These are phyloP conservation scores for Flaveria floridana DNA, from an alignment of 140 eudicot species.

Conservation along the genomic window DNA sequence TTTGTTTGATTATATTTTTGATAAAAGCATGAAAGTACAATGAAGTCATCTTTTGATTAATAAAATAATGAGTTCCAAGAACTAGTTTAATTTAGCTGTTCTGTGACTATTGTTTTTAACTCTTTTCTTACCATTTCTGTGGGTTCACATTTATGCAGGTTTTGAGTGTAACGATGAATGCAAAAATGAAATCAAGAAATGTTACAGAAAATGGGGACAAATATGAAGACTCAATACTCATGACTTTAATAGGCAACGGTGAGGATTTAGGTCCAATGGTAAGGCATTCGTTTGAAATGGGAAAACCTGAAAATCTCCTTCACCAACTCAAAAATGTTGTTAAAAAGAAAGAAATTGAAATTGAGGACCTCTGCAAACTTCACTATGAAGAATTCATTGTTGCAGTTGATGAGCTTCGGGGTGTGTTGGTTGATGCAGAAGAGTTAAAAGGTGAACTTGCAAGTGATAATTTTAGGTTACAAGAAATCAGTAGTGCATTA, in stretches of 20 bases:
- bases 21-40: background rate
- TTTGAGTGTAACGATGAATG: conserved; percentile 45
- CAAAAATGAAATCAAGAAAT: conserved; percentile 54
- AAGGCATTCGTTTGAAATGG: conserved; percentile 68
- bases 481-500: conserved; percentile 71
- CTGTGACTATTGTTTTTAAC: background rate
- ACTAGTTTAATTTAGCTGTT: background rate
- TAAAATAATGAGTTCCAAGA: background rate
- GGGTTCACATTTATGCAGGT: conserved; percentile 30
- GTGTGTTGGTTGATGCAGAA: conserved; percentile 94
- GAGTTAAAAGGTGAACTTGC: conserved; percentile 79
- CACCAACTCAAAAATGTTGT: conserved; percentile 68
- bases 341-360: conserved; percentile 78
- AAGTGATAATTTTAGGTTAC: conserved; percentile 71
- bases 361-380: conserved; percentile 89
- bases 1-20: background rate
- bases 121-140: background rate
- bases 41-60: background rate
- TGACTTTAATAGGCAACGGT: conserved; percentile 75
- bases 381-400: conserved; percentile 86
- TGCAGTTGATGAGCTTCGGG: conserved; percentile 96
- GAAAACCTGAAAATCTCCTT: conserved; percentile 67
- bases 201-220: conserved; percentile 73
- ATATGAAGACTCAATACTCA: conserved; percentile 74
- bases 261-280: conserved; percentile 91